These are phyloP conservation scores for Cryptosporidium sp. DNA, from an alignment of 169 alveolate genomes.

Conservation along the genomic window DNA sequence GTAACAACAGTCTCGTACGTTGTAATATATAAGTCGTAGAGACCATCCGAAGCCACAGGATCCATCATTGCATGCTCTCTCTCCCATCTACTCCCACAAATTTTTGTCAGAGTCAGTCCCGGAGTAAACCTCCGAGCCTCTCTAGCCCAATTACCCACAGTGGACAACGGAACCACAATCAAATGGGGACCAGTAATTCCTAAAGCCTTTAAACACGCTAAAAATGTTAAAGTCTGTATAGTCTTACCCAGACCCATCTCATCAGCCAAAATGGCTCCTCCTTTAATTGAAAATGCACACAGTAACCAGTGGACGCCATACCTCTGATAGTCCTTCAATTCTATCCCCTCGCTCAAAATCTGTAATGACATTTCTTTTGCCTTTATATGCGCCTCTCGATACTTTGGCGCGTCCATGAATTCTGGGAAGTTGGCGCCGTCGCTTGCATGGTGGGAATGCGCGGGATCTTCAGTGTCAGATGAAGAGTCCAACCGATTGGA, in stretches of 20 bases:
- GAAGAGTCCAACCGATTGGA: conserved; percentile 5
- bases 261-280: conserved; percentile 92
- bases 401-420: conserved; percentile 51
- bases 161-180: conserved; percentile 94
- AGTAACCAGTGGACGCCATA: conserved; percentile 92
- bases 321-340: conserved; percentile 89
- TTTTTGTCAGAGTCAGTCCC: conserved; percentile 86
- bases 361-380: conserved; percentile 59
- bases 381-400: conserved; percentile 51
- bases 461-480: conserved; percentile 17
- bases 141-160: conserved; percentile 96
- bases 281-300: conserved; percentile 85
- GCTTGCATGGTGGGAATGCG: conserved; percentile 4
- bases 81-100: conserved; percentile 90
- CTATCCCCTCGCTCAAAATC: conserved; percentile 84
- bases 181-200: conserved; percentile 92
- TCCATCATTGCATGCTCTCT: conserved; percentile 88
- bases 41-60: conserved; percentile 82
- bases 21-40: conserved; percentile 89
- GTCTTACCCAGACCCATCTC: conserved; percentile 95
- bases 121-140: conserved; percentile 92
- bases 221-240: conserved; percentile 89
- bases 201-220: conserved; percentile 82
- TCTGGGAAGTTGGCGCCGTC: conserved; percentile 32
- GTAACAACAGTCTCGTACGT: conserved; percentile 92